Evolutionary conservation across 164 flowering plant species (phyloP), one percentile per base, ranked within the genome.

Genomic region (Dillenia turbinata): DNA sequence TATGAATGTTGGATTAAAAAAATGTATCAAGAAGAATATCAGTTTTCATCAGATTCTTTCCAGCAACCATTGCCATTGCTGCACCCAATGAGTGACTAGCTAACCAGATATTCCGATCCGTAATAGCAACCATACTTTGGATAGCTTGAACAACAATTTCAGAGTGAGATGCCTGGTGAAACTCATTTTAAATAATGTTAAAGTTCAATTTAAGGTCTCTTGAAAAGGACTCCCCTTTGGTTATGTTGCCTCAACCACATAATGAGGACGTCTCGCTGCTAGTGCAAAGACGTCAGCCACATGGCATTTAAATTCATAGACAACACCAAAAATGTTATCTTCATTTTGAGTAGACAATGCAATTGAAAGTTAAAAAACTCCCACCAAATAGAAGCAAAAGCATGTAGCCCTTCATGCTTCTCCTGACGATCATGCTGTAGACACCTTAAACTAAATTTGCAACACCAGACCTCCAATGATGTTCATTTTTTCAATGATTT

Each of bases 311-410:
- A 70, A 78, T 61, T 83, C 78, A 64, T 68, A 91, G 33, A 95
- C 71, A 26, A 87, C 96, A 59, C 99, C 97, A 70, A 91, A 86
- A 12, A 85, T 83, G 60, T 88, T 94, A 12, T 57, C 87, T 65
- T 82, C 81, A 68, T 95, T 19, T 80, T 61, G 19, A 95, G 92
- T 49, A 48, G 60, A 22, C 54, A 70, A 8, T 66, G 53, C 52
- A 91, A 15, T 10, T 73, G 68, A 69, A 86, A 91, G 64, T 81
- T 61, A 77, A 89, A 85, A 66, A 77, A 83, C 48, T 81, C 77
- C 92, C 90, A 95, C 99, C 99, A 95, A n/a, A 82, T 90, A 50
- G 91, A 79, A 64, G 97, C 93, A 67, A 89, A 87, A 56, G 96
- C 90, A 67, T 83, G 52, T 8, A 69, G 12, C 14, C 77, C 90